A percentile compares a stretch with the other conserved stretches of the same genome.
These are phyloP conservation scores for Oenanthe sinensis DNA, from an alignment of 129 eudicot species.

Conservation along the genomic window DNA sequence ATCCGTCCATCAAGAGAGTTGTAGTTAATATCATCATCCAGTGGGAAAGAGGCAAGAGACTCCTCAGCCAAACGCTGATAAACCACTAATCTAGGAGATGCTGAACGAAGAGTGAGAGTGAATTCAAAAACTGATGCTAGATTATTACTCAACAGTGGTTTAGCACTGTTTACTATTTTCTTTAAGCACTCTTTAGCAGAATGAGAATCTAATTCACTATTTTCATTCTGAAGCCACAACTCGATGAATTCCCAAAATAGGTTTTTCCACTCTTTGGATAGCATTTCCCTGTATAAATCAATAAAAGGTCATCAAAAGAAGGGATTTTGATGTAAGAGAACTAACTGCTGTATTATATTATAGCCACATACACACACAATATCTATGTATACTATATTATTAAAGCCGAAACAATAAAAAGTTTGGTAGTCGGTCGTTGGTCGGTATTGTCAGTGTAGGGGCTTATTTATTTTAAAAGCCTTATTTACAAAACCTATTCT, in stretches of 20 bases:
- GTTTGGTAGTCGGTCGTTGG: too few species aligned
- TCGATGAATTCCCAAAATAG: conserved; percentile 80
- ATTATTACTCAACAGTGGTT: conserved; percentile 57
- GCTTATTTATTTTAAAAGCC: too few species aligned
- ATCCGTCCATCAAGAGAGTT: conserved; percentile 29
- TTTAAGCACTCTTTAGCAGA: conserved; percentile 81
- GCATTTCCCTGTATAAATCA: conserved; percentile 51
- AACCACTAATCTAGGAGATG: conserved; percentile 88
- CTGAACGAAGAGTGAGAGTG: conserved; percentile 86
- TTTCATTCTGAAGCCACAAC: conserved; percentile 43
- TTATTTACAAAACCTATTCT: too few species aligned
- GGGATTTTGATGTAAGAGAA: background rate
- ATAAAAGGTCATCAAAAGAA: background rate
- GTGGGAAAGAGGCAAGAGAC: conserved; percentile 85
- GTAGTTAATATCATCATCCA: conserved; percentile 49
- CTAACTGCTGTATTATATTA: background rate
- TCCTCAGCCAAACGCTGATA: conserved; percentile 88
- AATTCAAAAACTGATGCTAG: conserved; percentile 66
- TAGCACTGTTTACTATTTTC: conserved; percentile 59
- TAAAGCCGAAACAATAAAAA: too few species aligned
- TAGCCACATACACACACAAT: too few species aligned
- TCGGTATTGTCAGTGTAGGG: too few species aligned
- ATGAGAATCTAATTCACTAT: conserved; percentile 35
- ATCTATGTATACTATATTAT: too few species aligned
- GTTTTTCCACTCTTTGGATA: conserved; percentile 84